phyloP scores from a whole-genome alignment of 805 yeast species.

The Myxozyma neotropica region DNA sequence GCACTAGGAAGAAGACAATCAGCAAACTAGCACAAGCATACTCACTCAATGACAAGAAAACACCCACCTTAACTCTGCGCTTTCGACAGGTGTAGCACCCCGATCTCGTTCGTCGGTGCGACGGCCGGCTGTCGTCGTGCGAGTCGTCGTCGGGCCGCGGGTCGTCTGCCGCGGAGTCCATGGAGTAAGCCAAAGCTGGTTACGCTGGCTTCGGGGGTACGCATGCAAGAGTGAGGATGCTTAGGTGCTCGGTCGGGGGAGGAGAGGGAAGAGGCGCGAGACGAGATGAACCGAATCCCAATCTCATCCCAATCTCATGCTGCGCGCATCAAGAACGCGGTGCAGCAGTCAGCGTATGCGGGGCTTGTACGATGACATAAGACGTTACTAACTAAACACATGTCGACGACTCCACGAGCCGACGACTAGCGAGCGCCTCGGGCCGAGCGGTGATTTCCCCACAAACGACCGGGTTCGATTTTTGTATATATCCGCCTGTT shows the following conservation, averaged over 20 bases:
- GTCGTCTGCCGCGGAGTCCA: conserved; percentile 5
- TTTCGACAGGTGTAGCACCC: conserved; percentile 32
- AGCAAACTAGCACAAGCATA: background rate
- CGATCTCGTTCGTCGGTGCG: conserved; percentile 28
- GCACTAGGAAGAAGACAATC: conserved; percentile 16
- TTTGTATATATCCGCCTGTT: background rate
- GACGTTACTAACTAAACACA: background rate
- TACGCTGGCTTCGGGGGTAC: no score
- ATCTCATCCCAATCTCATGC: no score
- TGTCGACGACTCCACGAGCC: background rate
- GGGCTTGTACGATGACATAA: background rate
- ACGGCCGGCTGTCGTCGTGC: conserved; percentile 2
- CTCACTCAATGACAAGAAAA: background rate
- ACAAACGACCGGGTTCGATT: background rate
- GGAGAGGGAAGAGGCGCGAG: no score
- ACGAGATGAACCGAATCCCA: no score
- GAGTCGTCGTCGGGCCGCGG: background rate
- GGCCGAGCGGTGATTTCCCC: conserved; percentile 1
- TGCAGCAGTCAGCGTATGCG: background rate
- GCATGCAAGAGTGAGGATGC: no score
- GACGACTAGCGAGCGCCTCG: background rate
- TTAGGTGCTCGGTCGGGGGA: no score
- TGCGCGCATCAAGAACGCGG: no score
- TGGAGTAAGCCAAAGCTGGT: background rate
- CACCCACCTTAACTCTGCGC: conserved; percentile 30